Percentiles rank a stretch among this genome's conserved stretches.
Conservation (phyloP, 768 basidiomycete species). For the Hypsizygus marmoreus region DNA sequence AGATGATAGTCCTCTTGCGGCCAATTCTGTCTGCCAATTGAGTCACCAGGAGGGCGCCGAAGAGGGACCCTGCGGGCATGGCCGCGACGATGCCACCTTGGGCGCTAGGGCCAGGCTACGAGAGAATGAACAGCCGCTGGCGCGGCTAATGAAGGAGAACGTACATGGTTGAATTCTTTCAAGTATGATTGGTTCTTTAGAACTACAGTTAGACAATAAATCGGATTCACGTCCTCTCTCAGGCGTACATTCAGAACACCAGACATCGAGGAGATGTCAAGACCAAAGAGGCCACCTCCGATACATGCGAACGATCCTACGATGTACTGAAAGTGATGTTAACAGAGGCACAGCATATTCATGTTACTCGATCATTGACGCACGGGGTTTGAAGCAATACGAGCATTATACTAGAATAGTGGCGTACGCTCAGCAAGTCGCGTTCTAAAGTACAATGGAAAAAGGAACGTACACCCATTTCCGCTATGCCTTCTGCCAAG, state of each 20-base stretch:
- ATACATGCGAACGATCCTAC: slow-evolving; percentile 84
- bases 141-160: slow-evolving; percentile 1
- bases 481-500: slow-evolving; percentile 2
- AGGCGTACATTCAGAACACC: slow-evolving; percentile 60
- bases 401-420: slow-evolving; percentile 47
- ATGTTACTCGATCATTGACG: slow-evolving; percentile 1
- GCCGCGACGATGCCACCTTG: slow-evolving; percentile 79
- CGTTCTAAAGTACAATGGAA: neutral
- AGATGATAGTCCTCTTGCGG: slow-evolving; percentile 65
- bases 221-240: neutral
- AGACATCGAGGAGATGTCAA: slow-evolving; percentile 85
- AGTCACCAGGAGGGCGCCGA: slow-evolving; percentile 65
- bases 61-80: slow-evolving; percentile 75
- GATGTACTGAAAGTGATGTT: slow-evolving; percentile 50
- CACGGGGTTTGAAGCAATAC: slow-evolving; percentile 63
- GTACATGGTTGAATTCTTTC: slow-evolving; percentile 35
- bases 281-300: slow-evolving; percentile 75
- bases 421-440: neutral
- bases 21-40: slow-evolving; percentile 66
- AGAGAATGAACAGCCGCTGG: neutral
- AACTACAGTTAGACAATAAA: neutral
- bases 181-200: slow-evolving; percentile 41
- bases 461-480: slow-evolving; percentile 18
- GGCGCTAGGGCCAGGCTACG: slow-evolving; percentile 49
- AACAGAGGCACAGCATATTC: neutral